Evolutionary conservation across 441 rosid genomes (phyloP).

Genomic region (Bruguiera hainesii): DNA sequence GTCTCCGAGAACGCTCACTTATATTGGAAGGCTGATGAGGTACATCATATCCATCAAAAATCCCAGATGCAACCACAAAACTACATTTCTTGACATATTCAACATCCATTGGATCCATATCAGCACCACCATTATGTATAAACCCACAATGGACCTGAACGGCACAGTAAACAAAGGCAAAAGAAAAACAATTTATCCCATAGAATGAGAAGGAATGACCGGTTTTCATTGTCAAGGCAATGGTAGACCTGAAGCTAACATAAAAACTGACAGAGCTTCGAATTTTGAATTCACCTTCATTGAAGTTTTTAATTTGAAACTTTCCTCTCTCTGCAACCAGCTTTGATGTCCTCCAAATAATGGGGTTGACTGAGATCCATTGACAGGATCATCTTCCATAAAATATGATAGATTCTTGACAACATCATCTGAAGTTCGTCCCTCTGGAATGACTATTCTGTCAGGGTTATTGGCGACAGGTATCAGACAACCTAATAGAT

Average conservation of each 20-base stretch:
- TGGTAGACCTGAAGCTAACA: slow-evolving; percentile 1
- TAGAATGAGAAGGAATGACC: not conserved
- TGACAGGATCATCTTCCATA: slow-evolving; percentile 44
- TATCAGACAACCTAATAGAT: slow-evolving; percentile 67
- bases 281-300: slow-evolving; percentile 59
- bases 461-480: slow-evolving; percentile 66
- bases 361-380: slow-evolving; percentile 46
- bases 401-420: slow-evolving; percentile 56
- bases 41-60: slow-evolving; percentile 86
- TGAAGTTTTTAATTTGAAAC: slow-evolving; percentile 60
- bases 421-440: slow-evolving; percentile 47
- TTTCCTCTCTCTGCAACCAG: slow-evolving; percentile 83
- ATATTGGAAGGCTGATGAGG: slow-evolving; percentile 90
- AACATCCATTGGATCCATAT: slow-evolving; percentile 66
- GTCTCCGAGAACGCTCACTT: slow-evolving; percentile 65
- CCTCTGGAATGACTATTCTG: slow-evolving; percentile 57
- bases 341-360: slow-evolving; percentile 84
- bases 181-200: not conserved
- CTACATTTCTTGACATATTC: slow-evolving; percentile 67
- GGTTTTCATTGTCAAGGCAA: slow-evolving; percentile 1
- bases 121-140: slow-evolving; percentile 75
- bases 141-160: slow-evolving; percentile 86
- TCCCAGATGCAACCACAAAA: slow-evolving; percentile 90
- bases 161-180: slow-evolving; percentile 5
- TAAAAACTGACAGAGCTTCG: not conserved